Evolutionary conservation across 2,329 filamentous ascomycete species (phyloP).

Genomic region (Zymoseptoria pseudotritici): DNA sequence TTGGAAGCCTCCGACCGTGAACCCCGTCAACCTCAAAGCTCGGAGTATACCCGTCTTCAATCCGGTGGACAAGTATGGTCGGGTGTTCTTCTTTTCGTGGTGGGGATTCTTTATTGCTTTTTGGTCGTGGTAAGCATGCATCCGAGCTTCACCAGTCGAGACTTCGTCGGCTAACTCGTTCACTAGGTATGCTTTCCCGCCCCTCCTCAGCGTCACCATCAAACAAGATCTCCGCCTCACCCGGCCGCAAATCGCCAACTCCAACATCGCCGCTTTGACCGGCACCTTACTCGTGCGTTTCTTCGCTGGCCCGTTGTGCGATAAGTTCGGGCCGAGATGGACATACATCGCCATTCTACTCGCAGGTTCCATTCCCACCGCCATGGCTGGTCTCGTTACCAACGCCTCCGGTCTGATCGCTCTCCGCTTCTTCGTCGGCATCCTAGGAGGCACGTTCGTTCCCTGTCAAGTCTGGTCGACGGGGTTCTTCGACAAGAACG

Average conservation of each 20-base stretch:
- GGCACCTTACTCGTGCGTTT: constrained; percentile 72
- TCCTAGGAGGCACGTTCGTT: constrained; percentile 70
- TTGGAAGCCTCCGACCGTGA: constrained; percentile 60
- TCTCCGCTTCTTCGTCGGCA: constrained; percentile 70
- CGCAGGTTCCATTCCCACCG: constrained; percentile 71
- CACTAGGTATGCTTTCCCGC: constrained; percentile 74
- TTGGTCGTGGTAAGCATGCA: constrained; percentile 59
- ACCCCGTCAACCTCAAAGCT: constrained; percentile 77
- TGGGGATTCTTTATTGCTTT: constrained; percentile 80
- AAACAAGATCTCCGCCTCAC: constrained; percentile 67
- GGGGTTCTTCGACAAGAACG: constrained; percentile 84
- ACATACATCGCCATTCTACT: constrained; percentile 70
- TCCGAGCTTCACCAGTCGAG: not conserved
- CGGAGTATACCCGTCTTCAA: constrained; percentile 73
- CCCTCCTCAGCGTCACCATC: constrained; percentile 70
- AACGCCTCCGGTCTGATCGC: constrained; percentile 58
- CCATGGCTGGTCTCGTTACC: constrained; percentile 68
- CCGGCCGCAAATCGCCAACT: constrained; percentile 68
- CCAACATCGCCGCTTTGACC: constrained; percentile 74
- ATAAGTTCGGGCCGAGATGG: constrained; percentile 69
- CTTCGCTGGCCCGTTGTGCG: constrained; percentile 71
- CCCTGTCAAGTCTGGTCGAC: constrained; percentile 90
- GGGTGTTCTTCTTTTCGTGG: constrained; percentile 86
- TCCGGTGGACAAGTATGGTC: constrained; percentile 67
- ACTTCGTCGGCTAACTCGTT: too few species aligned